Percentiles rank a stretch among this genome's conserved stretches.
Conservation (phyloP, 257 asterid species). For the Nicotiana tomentosiformis region DNA sequence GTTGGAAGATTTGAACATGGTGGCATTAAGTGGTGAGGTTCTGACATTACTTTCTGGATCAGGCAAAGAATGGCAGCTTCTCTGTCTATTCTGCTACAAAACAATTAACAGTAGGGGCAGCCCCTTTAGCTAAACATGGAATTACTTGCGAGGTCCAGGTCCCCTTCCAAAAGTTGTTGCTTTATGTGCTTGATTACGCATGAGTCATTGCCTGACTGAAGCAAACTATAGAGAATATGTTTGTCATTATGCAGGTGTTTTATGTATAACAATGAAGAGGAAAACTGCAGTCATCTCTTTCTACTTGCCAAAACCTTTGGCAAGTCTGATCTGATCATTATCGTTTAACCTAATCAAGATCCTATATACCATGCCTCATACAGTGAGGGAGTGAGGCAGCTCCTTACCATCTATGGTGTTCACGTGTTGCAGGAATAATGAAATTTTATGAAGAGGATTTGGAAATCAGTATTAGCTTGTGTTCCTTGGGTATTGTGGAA, state of each 20-base stretch:
- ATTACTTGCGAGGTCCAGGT: background rate
- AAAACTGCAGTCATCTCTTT: background rate
- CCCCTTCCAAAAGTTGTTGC: background rate
- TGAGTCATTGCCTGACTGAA: background rate
- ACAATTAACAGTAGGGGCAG: background rate
- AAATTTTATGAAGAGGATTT: background rate
- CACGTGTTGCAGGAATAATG: background rate
- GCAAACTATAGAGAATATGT: background rate
- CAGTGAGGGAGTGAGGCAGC: background rate
- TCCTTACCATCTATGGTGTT: background rate
- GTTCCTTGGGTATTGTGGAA: background rate
- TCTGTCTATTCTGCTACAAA: background rate
- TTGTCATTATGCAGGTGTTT: background rate
- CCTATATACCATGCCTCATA: background rate
- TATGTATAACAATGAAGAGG: background rate
- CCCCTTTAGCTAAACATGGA: background rate
- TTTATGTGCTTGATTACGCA: background rate
- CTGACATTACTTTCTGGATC: background rate
- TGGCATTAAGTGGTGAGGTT: background rate
- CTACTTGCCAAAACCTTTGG: background rate
- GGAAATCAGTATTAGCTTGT: background rate
- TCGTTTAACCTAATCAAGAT: background rate
- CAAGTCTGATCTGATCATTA: background rate
- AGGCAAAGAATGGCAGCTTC: background rate
- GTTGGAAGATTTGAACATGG: background rate